Evolutionary conservation across 495 filamentous ascomycete species (phyloP).

Genomic region (Polyplosphaeria fusca): DNA sequence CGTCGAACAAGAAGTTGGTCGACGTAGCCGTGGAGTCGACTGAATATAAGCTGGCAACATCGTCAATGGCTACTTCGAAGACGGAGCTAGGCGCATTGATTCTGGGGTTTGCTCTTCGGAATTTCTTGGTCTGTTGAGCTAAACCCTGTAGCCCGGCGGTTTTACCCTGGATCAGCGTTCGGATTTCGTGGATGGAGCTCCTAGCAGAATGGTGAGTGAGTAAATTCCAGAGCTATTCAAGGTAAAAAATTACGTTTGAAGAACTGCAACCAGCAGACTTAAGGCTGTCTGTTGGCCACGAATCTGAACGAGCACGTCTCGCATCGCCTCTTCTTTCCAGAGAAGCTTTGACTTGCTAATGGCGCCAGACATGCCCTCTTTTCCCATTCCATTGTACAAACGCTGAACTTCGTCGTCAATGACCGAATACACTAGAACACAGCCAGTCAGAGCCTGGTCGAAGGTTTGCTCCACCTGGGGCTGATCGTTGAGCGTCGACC

Average conservation of each 20-base stretch:
- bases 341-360: not conserved
- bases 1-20: slow-evolving; percentile 5
- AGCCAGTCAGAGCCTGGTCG: slow-evolving; percentile 9
- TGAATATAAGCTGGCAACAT: not conserved
- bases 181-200: slow-evolving; percentile 1
- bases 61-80: slow-evolving; percentile 2
- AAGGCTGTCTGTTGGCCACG: slow-evolving; percentile 2
- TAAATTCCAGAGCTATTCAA: not conserved
- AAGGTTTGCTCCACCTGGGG: not conserved
- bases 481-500: not conserved
- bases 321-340: slow-evolving; percentile 9
- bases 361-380: not conserved
- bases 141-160: not conserved
- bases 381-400: not conserved
- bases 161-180: not conserved
- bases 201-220: too few species aligned
- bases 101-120: slow-evolving; percentile 1
- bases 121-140: not conserved
- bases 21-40: slow-evolving; percentile 4
- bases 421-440: slow-evolving; percentile 6
- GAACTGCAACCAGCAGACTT: not conserved
- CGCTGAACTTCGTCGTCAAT: slow-evolving; percentile 1
- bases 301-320: slow-evolving; percentile 4
- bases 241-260: slow-evolving; percentile 2
- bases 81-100: slow-evolving; percentile 3